These are phyloP conservation scores for Claviceps sp. DNA, from an alignment of 2,329 filamentous ascomycete species.

Conservation along the genomic window DNA sequence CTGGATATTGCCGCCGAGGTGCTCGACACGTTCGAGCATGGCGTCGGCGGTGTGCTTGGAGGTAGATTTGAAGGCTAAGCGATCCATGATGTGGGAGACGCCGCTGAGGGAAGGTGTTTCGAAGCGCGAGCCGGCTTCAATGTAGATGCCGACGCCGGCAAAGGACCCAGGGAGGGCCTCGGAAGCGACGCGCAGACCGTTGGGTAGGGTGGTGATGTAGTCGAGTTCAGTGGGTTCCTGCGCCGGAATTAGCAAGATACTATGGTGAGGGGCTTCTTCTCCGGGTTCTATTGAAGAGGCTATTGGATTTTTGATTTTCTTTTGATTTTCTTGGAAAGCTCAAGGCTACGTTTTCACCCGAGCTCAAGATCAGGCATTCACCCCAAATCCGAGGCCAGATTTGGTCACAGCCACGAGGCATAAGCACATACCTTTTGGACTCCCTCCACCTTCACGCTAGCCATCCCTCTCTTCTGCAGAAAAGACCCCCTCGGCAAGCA, in stretches of 20 bases:
- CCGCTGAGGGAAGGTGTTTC: conserved; percentile 76
- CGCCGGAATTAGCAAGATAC: no score
- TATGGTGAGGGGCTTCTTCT: no score
- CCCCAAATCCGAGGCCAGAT: no score
- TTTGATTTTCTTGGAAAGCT: neutral
- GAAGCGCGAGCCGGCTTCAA: conserved; percentile 89
- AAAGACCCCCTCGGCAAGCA: conserved; percentile 12
- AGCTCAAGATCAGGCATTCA: no score
- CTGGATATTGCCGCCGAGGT: conserved; percentile 87
- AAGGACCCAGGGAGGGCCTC: conserved; percentile 92
- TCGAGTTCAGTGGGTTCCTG: conserved; percentile 75
- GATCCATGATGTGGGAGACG: conserved; percentile 91
- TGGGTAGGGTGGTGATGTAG: conserved; percentile 73
- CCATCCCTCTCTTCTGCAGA: conserved; percentile 10
- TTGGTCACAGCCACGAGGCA: neutral
- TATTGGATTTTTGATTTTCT: neutral
- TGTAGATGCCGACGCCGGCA: conserved; percentile 86
- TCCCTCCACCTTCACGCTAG: conserved; percentile 21
- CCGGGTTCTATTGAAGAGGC: neutral
- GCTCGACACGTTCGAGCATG: conserved; percentile 79
- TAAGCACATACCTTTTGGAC: conserved; percentile 16
- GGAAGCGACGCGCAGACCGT: conserved; percentile 88
- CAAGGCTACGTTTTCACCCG: no score
- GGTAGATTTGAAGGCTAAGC: conserved; percentile 88
- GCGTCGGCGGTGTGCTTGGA: conserved; percentile 58